Evolutionary conservation across 106 monocot species (phyloP), one percentile per base, ranked within the genome.

Genomic region (Agapanthus africanus): DNA sequence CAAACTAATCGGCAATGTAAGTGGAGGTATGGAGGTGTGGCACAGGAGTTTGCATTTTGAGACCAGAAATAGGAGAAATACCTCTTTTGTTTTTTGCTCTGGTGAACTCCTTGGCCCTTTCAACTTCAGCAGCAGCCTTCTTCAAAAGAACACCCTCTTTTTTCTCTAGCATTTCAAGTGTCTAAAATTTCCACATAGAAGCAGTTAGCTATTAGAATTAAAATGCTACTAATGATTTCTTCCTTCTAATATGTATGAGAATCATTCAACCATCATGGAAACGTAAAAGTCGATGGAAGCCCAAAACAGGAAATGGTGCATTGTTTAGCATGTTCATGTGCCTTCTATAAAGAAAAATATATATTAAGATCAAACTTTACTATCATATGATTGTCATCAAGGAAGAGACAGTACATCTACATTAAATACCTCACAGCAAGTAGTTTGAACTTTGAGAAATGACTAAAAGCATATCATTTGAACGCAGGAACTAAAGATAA

Each of bases 11-110:
- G 49, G n/a, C 49, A n/a, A 49, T n/a, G n/a, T 15, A 49, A 49
- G 49, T 49, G 21, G 49, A 49, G 15, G 10, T 23, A 25, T 6
- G 0, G 52, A 52, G 21, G 26, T 52, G 26, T 52, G 13, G 52
- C 2, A 52, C 52, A 52, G 23, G 52, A 52, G 0, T 52, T 25
- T 25, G 23, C n/a, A n/a, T n/a, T n/a, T n/a, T n/a, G n/a, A 22
- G 21, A 23, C 52, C 22, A 52, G 0, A 52, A 7, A 7, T 49
- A 51, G 5, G 26, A 52, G 26, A n/a, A n/a, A n/a, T n/a, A n/a
- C 85, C 90, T 72, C 83, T 80, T 83, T 90, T 90, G 31, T 90
- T 90, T 39, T 90, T 90, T 40, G 78, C 83, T 76, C 72, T 80
- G 3, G 90, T 80, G 73, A 80, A 90, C 49, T 76, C 80, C 65